phyloP scores from a whole-genome alignment of 1,139 yeast genomes.

The Pneumocystis oryctolagi region DNA sequence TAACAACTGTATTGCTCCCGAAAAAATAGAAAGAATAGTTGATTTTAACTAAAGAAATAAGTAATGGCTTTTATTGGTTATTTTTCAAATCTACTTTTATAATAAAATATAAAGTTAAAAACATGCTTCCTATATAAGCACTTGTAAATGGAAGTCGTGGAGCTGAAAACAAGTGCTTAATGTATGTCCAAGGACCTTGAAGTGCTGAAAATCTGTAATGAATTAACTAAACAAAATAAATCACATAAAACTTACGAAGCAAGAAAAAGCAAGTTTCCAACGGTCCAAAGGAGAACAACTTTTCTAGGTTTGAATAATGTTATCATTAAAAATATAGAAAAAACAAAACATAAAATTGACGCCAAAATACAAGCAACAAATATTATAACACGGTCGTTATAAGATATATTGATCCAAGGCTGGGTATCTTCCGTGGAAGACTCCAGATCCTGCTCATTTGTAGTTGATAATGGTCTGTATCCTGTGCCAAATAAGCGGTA shows the following conservation, averaged over 20 bases:
- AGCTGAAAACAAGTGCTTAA: background rate
- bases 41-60: background rate
- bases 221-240: background rate
- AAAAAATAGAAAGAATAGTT: conserved; percentile 59
- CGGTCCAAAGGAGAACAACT: background rate
- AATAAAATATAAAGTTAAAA: background rate
- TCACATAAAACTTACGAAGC: background rate
- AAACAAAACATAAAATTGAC: background rate
- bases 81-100: background rate
- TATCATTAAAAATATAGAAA: background rate
- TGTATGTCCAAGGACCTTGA: background rate
- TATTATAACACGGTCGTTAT: background rate
- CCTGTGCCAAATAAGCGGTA: background rate
- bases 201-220: background rate
- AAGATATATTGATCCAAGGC: background rate
- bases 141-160: background rate
- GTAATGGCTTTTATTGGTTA: background rate
- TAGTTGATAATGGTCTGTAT: background rate
- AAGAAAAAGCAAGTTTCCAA: background rate
- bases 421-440: background rate
- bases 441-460: background rate
- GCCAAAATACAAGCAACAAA: background rate
- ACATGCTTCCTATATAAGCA: background rate
- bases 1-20: conserved; percentile 61
- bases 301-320: background rate